Evolutionary conservation across 2,329 filamentous ascomycete genomes (phyloP).

Genomic region (Penicillium sp.): DNA sequence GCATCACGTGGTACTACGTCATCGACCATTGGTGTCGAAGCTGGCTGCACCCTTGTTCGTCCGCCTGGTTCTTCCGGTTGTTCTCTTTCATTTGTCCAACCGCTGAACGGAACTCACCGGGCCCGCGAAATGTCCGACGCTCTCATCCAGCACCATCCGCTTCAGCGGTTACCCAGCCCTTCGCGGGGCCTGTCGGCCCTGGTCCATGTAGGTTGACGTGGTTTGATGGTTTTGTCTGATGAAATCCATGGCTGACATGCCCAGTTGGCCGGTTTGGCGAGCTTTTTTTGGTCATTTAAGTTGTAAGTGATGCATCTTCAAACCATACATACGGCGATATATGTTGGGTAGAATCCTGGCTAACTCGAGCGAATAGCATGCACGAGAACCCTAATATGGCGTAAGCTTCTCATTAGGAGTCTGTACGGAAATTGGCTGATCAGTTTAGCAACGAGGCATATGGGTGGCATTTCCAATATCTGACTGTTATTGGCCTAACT

Average conservation of each 20-base stretch:
- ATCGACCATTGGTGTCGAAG: conserved; percentile 11
- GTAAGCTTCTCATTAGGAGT: conserved; percentile 28
- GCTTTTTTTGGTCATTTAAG: conserved; percentile 47
- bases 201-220: conserved; percentile 38
- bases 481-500: conserved; percentile 61
- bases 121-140: conserved; percentile 10
- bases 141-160: conserved; percentile 39
- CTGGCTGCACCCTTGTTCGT: too few relatives aligned
- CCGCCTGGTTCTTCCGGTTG: too few relatives aligned
- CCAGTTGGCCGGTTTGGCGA: conserved; percentile 41
- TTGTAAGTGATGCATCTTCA: conserved; percentile 38
- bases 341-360: conserved; percentile 3
- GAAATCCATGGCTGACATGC: conserved; percentile 20
- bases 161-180: conserved; percentile 45
- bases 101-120: conserved; percentile 2
- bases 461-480: conserved; percentile 65
- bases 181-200: conserved; percentile 43
- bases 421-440: conserved; percentile 1
- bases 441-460: conserved; percentile 54
- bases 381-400: conserved; percentile 43
- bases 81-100: neutral
- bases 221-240: neutral
- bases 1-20: conserved; percentile 18
- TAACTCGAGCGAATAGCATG: conserved; percentile 32
- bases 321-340: neutral